Base-by-base conservation (phyloP, 2,329 filamentous ascomycete species). In the Leptographium radiaticola region DNA sequence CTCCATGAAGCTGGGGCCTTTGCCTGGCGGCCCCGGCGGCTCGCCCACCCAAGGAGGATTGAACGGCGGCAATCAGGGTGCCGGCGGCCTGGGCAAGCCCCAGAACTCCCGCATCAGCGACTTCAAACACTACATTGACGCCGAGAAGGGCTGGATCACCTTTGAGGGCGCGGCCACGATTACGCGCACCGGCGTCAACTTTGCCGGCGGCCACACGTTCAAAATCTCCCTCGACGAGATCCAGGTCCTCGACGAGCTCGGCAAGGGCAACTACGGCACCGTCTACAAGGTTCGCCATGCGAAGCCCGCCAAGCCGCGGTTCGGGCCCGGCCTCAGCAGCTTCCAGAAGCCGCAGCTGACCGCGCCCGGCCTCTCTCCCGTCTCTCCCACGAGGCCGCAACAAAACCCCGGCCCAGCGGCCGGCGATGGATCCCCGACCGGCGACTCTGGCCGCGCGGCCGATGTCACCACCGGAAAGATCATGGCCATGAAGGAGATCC, bases 401-500 rank as follows among this genome's bases (percentile, higher is more conserved):
- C 69, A 20, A 67, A 70, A 18, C 67, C 69, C 12, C 6, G 10
- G 36, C n/a, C 18, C 53, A 11, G 49, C 39, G n/a, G 43, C 31
- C 16, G 25, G 43, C 13, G 18, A 42, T 15, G 43, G 25, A 31
- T 16, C 25, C 20, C 18, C 33, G 13, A 12, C 33, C 47, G 34
- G 18, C 43, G 25, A 45, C 12, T 15, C 43, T 2, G 43, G 25
- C 13, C 20, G 20, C 43, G 25, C 43, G 13, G 25, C 43, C 3
- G 20, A 69, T 49, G 71, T 71, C 6, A 80, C 79, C 1, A 83
- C 83, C 0, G 89, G 91, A 18, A 80, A 87, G 50, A 76, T 95
- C 56, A 97, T 98, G 93, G 93, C 93, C 15, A 98, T 98, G 93
- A 98, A 98, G 68, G 93, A 98, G 69, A 94, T 98, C 62, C 82